Conservation (phyloP, 2,329 filamentous ascomycete species). For the Orbilia oligospora region DNA sequence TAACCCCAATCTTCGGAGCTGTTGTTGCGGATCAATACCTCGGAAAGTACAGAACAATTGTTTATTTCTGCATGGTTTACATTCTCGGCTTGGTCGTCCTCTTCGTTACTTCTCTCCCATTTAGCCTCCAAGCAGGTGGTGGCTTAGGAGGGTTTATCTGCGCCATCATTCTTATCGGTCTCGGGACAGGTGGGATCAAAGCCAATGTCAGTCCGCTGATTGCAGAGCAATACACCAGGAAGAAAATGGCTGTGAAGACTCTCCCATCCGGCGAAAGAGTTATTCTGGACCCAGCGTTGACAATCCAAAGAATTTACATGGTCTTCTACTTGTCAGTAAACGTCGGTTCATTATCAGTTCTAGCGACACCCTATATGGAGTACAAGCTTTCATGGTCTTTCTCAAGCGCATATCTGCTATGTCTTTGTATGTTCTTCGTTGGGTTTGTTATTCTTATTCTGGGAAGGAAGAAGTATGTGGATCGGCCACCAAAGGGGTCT, state of each 20-base stretch:
- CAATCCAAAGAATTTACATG: conserved; percentile 79
- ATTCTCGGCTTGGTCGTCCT: conserved; percentile 73
- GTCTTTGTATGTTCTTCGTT: conserved; percentile 75
- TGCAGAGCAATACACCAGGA: conserved; percentile 76
- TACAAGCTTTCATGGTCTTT: conserved; percentile 75
- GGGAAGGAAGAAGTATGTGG: conserved; percentile 70
- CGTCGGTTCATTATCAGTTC: conserved; percentile 77
- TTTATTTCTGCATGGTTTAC: conserved; percentile 73
- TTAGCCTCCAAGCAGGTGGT: conserved; percentile 70
- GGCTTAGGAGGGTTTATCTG: conserved; percentile 73
- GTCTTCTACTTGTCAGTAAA: conserved; percentile 83
- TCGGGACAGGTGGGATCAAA: conserved; percentile 80
- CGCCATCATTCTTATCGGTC: conserved; percentile 75
- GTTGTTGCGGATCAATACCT: conserved; percentile 75
- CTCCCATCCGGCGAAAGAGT: conserved; percentile 73
- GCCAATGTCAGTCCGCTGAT: conserved; percentile 75
- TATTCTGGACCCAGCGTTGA: conserved; percentile 77
- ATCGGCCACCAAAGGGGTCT: conserved; percentile 74
- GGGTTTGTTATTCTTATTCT: conserved; percentile 72
- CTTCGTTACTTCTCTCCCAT: conserved; percentile 72
- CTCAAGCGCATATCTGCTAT: conserved; percentile 70
- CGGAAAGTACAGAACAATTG: conserved; percentile 75
- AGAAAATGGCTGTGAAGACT: conserved; percentile 71
- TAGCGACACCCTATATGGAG: conserved; percentile 79
- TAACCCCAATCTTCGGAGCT: conserved; percentile 73